Evolutionary conservation across 495 filamentous ascomycete genomes (phyloP).

Genomic region (Massariosphaeria phaeospora): DNA sequence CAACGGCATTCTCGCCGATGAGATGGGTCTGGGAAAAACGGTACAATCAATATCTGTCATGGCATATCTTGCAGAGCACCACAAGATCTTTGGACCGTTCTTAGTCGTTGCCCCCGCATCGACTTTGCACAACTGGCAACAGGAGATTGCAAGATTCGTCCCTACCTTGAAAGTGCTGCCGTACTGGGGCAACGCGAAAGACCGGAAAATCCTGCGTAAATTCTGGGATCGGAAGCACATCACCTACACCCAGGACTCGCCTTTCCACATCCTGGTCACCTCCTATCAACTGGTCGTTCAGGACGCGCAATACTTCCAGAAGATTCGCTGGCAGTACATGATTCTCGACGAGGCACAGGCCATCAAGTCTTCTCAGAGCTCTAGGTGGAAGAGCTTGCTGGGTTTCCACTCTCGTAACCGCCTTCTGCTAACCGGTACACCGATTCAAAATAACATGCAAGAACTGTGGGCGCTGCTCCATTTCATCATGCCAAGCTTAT

Average conservation of each 20-base stretch:
- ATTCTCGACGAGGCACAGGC: slow-evolving; percentile 97
- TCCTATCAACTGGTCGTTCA: slow-evolving; percentile 96
- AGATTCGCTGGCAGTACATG: slow-evolving; percentile 99
- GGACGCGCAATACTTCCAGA: slow-evolving; percentile 94
- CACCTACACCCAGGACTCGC: slow-evolving; percentile 84
- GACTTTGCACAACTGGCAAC: slow-evolving; percentile 98
- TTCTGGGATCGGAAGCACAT: slow-evolving; percentile 99
- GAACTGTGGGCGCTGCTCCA: slow-evolving; percentile 96
- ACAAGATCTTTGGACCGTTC: slow-evolving; percentile 98
- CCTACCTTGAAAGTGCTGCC: slow-evolving; percentile 89
- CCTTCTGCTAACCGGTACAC: slow-evolving; percentile 89
- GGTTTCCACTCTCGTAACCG: slow-evolving; percentile 95
- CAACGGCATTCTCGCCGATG: slow-evolving; percentile 97
- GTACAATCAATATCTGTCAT: slow-evolving; percentile 99
- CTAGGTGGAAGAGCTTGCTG: slow-evolving; percentile 90
- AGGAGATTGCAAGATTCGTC: slow-evolving; percentile 92
- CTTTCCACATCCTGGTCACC: slow-evolving; percentile 93
- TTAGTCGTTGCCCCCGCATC: slow-evolving; percentile 94
- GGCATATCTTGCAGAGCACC: slow-evolving; percentile 93
- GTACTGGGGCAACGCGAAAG: slow-evolving; percentile 93
- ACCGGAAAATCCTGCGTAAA: slow-evolving; percentile 92
- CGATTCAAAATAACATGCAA: slow-evolving; percentile 99
- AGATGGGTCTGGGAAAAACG: slow-evolving; percentile 99
- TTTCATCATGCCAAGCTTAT: slow-evolving; percentile 98
- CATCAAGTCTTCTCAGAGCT: slow-evolving; percentile 96